These are phyloP conservation scores for Yamadazyma siamensis DNA, from an alignment of 1,139 yeast species.

Conservation along the genomic window DNA sequence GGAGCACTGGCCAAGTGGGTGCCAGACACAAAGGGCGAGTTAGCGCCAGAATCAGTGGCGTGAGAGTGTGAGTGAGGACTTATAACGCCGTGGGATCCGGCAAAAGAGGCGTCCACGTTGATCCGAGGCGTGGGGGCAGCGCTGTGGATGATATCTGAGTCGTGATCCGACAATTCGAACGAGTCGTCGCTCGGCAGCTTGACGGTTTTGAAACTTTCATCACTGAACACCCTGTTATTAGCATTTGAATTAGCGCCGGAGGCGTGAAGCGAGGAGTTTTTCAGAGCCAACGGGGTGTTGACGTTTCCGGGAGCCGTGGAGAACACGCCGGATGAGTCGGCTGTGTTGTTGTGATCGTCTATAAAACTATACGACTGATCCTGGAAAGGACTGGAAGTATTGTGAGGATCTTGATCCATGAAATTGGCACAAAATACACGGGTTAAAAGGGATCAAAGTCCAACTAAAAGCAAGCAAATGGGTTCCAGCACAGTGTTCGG, in stretches of 20 bases:
- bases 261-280: constrained; percentile 7
- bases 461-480: no score
- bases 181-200: constrained; percentile 10
- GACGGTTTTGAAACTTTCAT: constrained; percentile 17
- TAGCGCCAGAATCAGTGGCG: no score
- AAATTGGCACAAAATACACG: no score
- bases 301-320: constrained; percentile 6
- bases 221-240: constrained; percentile 15
- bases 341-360: constrained; percentile 3
- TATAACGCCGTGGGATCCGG: not conserved
- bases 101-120: constrained; percentile 12
- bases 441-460: no score
- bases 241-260: constrained; percentile 3
- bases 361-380: constrained; percentile 15
- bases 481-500: no score
- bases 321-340: constrained; percentile 1
- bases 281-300: constrained; percentile 7
- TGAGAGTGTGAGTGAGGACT: constrained; percentile 3
- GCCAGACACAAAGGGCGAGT: not conserved
- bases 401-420: constrained; percentile 6
- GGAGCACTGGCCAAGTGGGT: no score
- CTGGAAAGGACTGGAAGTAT: constrained; percentile 14
- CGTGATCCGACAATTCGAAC: constrained; percentile 10
- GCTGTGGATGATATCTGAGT: no score
- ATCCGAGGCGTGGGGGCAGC: constrained; percentile 30